A percentile compares a stretch with the other conserved stretches of the same genome.
phyloP scores from a whole-genome alignment of 148 eudicot genomes.

The Rhododendron vialii region DNA sequence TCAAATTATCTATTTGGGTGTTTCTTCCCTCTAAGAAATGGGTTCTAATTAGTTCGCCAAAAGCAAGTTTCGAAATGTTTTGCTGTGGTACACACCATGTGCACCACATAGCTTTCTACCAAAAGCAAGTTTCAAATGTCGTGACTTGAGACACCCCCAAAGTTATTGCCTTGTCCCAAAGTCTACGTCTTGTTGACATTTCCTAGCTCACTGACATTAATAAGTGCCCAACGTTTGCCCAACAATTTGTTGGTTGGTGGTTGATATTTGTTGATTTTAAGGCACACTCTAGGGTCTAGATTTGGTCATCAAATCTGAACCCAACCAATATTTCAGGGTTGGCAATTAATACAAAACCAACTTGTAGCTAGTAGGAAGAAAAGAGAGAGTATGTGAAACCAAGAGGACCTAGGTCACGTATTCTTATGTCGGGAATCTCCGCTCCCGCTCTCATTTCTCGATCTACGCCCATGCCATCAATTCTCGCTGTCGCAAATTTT shows the following conservation, averaged over 20 bases:
- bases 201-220: background rate
- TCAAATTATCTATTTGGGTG: too few relatives aligned
- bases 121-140: too few relatives aligned
- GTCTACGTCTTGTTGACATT: background rate
- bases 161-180: background rate
- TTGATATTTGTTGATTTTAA: background rate
- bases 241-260: background rate
- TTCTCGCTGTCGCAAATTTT: too few relatives aligned
- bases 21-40: too few relatives aligned
- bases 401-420: background rate
- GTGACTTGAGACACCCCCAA: too few relatives aligned
- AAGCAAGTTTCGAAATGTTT: too few relatives aligned
- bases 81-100: too few relatives aligned
- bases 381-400: background rate
- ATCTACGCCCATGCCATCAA: background rate
- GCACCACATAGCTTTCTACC: too few relatives aligned
- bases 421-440: background rate
- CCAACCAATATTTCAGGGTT: background rate
- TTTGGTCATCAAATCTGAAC: background rate
- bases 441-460: too few relatives aligned
- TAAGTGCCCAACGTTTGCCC: background rate
- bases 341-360: background rate
- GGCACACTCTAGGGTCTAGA: background rate
- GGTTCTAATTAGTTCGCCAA: too few relatives aligned
- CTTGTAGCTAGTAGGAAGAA: background rate